Conservation (phyloP, 2,329 filamentous ascomycete genomes). For the Fusarium penzigii region DNA sequence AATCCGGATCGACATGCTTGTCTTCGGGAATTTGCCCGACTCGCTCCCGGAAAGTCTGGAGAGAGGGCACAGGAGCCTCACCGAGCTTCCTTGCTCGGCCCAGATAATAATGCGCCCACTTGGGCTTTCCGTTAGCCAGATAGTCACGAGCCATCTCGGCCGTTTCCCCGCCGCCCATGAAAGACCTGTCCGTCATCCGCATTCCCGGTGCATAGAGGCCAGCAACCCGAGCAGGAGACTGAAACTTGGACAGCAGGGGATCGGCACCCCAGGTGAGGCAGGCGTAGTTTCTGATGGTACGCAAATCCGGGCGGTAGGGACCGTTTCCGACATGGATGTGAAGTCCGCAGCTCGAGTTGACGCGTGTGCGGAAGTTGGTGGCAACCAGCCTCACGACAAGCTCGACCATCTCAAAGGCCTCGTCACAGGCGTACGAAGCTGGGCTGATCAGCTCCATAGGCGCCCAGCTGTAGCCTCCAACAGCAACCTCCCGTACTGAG, state of each 20-base stretch:
- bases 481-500: conserved; percentile 4
- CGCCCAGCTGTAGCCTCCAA: conserved; percentile 17
- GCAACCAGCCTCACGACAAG: conserved; percentile 36
- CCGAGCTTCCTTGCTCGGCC: conserved; percentile 29
- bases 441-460: conserved; percentile 37
- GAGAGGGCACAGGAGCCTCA: conserved; percentile 17
- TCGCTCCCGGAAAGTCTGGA: conserved; percentile 1
- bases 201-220: conserved; percentile 4
- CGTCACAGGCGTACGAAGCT: conserved; percentile 32
- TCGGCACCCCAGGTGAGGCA: conserved; percentile 39
- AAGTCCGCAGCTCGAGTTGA: conserved; percentile 37
- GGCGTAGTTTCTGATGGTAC: conserved; percentile 31
- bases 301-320: conserved; percentile 28
- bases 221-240: conserved; percentile 33
- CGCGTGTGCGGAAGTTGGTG: conserved; percentile 30
- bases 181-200: conserved; percentile 6
- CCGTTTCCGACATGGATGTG: conserved; percentile 42
- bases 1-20: background rate
- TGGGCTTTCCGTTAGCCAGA: background rate
- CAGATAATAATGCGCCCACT: conserved; percentile 12
- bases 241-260: conserved; percentile 37
- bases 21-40: background rate
- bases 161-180: conserved; percentile 3
- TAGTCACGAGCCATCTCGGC: conserved; percentile 4
- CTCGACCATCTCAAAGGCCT: conserved; percentile 30